phyloP scores from a whole-genome alignment of 2,329 filamentous ascomycete genomes.

The Diaporthe aspalathi region DNA sequence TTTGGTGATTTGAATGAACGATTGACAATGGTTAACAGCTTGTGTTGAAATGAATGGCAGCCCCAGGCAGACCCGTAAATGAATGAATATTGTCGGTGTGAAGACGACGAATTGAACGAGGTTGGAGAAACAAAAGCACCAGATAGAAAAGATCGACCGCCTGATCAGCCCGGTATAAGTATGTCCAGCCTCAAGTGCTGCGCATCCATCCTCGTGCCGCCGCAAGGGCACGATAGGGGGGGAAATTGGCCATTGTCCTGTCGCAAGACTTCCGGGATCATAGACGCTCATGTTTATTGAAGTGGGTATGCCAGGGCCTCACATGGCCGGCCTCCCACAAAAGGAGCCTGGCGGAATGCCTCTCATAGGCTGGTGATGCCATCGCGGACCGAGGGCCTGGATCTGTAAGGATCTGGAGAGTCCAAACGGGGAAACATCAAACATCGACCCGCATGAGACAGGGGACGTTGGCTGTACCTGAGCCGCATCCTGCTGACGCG shows the following conservation, averaged over 20 bases:
- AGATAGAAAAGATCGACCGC: not conserved
- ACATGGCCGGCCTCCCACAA: conserved; percentile 17
- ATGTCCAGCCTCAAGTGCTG: conserved; percentile 16
- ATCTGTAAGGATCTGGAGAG: conserved; percentile 28
- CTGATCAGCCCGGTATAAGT: conserved; percentile 32
- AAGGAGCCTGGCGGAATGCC: conserved; percentile 8
- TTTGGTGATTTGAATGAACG: conserved; percentile 28
- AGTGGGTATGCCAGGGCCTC: conserved; percentile 26
- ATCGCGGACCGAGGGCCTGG: conserved; percentile 30
- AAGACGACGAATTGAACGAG: conserved; percentile 28
- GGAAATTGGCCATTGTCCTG: conserved; percentile 26
- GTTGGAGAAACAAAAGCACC: conserved; percentile 10
- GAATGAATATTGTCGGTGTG: conserved; percentile 38
- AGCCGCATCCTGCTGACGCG: conserved; percentile 34
- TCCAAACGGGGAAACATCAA: conserved; percentile 38
- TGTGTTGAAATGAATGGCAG: conserved; percentile 40
- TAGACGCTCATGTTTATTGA: conserved; percentile 30
- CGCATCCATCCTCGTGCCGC: not conserved
- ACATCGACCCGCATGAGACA: conserved; percentile 33
- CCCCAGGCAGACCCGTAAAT: conserved; percentile 39
- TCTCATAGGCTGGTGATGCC: conserved; percentile 30
- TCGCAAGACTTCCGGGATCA: conserved; percentile 9
- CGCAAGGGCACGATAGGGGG: conserved; percentile 26
- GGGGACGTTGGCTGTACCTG: conserved; percentile 29
- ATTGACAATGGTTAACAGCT: conserved; percentile 23